Evolutionary conservation across 2,329 filamentous ascomycete species (phyloP).

Genomic region (Hypoxylon sp.): DNA sequence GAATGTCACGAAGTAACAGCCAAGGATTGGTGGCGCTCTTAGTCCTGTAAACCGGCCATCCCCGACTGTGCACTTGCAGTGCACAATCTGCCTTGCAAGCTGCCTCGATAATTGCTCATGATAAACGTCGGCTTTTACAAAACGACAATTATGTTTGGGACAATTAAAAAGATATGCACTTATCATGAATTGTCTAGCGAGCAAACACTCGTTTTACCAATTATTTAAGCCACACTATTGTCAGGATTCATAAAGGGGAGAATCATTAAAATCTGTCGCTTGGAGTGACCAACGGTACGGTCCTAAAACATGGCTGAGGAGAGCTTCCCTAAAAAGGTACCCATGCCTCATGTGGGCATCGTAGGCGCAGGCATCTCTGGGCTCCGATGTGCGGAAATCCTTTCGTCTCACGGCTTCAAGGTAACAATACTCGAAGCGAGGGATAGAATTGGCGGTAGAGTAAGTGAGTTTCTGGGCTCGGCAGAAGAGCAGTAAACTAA

Average conservation of each 20-base stretch:
- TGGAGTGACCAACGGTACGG: background rate
- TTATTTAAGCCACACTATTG: background rate
- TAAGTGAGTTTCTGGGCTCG: conserved; percentile 49
- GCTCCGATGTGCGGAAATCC: conserved; percentile 68
- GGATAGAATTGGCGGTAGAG: conserved; percentile 68
- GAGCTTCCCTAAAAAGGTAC: conserved; percentile 2
- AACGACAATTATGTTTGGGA: background rate
- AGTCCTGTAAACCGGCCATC: conserved; percentile 8
- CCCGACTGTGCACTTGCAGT: conserved; percentile 11
- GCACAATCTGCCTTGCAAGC: conserved; percentile 32
- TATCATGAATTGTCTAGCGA: conserved; percentile 11
- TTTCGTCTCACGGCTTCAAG: conserved; percentile 66
- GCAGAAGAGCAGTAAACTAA: conserved; percentile 20
- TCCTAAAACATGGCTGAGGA: background rate
- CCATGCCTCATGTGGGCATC: conserved; percentile 59
- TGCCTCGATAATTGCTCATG: conserved; percentile 20
- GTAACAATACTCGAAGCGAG: conserved; percentile 72
- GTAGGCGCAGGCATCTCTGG: conserved; percentile 71
- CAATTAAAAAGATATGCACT: background rate
- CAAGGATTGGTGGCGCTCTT: conserved; percentile 24
- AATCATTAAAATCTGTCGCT: background rate
- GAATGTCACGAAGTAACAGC: conserved; percentile 16
- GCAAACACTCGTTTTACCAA: background rate
- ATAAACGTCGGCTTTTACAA: conserved; percentile 1
- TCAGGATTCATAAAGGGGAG: background rate